phyloP scores from a whole-genome alignment of 2,329 filamentous ascomycete genomes.

The Diaporthe ilicicola region DNA sequence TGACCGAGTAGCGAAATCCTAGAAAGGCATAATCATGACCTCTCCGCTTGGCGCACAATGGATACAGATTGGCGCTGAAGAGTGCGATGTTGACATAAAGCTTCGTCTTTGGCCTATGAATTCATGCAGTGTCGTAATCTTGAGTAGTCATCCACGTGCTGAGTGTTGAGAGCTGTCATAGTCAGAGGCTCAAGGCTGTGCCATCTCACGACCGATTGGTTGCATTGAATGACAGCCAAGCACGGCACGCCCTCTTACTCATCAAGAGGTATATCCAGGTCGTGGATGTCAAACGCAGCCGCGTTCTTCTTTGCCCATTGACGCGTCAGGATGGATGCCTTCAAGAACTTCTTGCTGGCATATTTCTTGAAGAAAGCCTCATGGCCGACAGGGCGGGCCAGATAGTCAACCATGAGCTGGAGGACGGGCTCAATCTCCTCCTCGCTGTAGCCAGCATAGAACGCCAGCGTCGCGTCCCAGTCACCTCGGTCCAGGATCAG shows the following conservation, averaged over 20 bases:
- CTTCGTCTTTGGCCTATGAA: conserved; percentile 29
- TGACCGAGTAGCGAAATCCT: conserved; percentile 34
- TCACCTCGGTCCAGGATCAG: conserved; percentile 88
- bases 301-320: conserved; percentile 91
- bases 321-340: conserved; percentile 91
- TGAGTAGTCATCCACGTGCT: conserved; percentile 25
- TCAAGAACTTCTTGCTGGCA: conserved; percentile 98
- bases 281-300: conserved; percentile 61
- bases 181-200: conserved; percentile 22
- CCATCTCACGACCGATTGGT: background rate
- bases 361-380: conserved; percentile 99
- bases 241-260: conserved; percentile 53
- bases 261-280: conserved; percentile 55
- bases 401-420: conserved; percentile 94
- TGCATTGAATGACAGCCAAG: conserved; percentile 10
- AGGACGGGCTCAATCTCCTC: conserved; percentile 93
- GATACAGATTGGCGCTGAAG: conserved; percentile 27
- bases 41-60: conserved; percentile 25
- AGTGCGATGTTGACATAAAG: conserved; percentile 30
- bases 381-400: conserved; percentile 87
- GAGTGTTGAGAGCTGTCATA: conserved; percentile 21
- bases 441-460: conserved; percentile 94
- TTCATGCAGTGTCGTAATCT: conserved; percentile 31
- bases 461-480: conserved; percentile 88
- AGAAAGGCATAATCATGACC: conserved; percentile 28